Evolutionary conservation across 805 yeast species (phyloP).

Genomic region (Cyberlindnera euphorbiiphila): DNA sequence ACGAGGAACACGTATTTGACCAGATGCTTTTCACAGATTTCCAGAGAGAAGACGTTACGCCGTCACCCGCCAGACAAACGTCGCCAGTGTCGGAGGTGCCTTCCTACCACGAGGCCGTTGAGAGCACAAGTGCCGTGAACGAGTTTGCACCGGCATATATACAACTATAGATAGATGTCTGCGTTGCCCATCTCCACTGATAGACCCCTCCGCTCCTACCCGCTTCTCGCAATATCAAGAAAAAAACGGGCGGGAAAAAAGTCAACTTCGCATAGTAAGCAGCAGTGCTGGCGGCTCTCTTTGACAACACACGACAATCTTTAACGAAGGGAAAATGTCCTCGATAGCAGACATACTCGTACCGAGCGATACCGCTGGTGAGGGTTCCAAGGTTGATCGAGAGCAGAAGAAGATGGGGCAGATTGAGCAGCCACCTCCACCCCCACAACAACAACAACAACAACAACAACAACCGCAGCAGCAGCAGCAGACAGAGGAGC

Average conservation of each 20-base stretch:
- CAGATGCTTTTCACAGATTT: slow-evolving; percentile 30
- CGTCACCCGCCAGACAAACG: background rate
- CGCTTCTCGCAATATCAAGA: slow-evolving; percentile 2
- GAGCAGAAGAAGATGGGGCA: too few species aligned
- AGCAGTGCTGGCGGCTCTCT: background rate
- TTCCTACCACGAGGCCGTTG: slow-evolving; percentile 68
- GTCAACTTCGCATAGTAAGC: background rate
- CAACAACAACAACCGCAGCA: slow-evolving; percentile 1
- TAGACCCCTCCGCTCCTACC: background rate
- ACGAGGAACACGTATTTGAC: slow-evolving; percentile 69
- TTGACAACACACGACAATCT: background rate
- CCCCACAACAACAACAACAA: background rate
- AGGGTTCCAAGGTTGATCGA: too few species aligned
- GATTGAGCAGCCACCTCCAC: too few species aligned
- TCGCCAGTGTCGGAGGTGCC: slow-evolving; percentile 59
- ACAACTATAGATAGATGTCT: background rate
- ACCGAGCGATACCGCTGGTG: background rate
- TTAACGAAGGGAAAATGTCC: slow-evolving; percentile 7
- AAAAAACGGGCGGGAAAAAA: background rate
- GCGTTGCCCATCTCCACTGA: too few species aligned
- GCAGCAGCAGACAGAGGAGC: slow-evolving; percentile 3
- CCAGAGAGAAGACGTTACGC: slow-evolving; percentile 1
- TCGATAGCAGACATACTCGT: slow-evolving; percentile 14
- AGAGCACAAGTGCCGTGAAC: slow-evolving; percentile 35
- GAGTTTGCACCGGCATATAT: slow-evolving; percentile 59